These are phyloP conservation scores for Cephaloascus fragrans DNA, from an alignment of 805 yeast species.

Conservation along the genomic window DNA sequence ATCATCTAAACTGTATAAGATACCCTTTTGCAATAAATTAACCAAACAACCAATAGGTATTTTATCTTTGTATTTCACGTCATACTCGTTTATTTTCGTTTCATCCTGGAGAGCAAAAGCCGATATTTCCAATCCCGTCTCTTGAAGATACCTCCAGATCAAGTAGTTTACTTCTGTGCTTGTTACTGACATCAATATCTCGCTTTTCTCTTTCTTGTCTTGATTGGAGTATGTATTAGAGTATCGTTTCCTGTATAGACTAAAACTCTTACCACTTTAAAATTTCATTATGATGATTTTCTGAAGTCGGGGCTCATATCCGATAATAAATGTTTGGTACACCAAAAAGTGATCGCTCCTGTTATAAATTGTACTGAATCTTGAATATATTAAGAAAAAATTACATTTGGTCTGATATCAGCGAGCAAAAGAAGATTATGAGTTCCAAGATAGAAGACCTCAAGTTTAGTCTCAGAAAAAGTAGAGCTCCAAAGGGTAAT, in stretches of 20 bases:
- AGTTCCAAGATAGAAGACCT: not conserved
- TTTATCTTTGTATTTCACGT: constrained; percentile 31
- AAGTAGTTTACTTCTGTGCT: constrained; percentile 82
- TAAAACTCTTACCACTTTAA: too few species aligned
- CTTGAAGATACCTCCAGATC: constrained; percentile 89
- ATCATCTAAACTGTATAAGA: constrained; percentile 67
- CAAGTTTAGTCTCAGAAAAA: not conserved
- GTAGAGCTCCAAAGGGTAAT: not conserved
- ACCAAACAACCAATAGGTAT: constrained; percentile 80
- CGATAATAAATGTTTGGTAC: too few species aligned
- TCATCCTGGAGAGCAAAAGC: constrained; percentile 78
- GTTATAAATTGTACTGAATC: too few species aligned
- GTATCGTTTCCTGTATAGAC: too few species aligned
- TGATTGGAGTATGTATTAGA: too few species aligned
- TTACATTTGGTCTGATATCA: too few species aligned
- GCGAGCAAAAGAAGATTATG: too few species aligned
- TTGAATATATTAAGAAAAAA: too few species aligned
- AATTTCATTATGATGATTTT: too few species aligned
- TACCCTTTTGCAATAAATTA: constrained; percentile 76
- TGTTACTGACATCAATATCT: constrained; percentile 56
- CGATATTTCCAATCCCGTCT: constrained; percentile 66
- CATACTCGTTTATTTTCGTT: constrained; percentile 51
- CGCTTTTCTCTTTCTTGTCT: too few species aligned
- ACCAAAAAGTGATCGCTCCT: too few species aligned
- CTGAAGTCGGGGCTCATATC: too few species aligned